Evolutionary conservation across 768 basidiomycete genomes (phyloP), one percentile per base, ranked within the genome.

Genomic region (Termitomyces sp.): DNA sequence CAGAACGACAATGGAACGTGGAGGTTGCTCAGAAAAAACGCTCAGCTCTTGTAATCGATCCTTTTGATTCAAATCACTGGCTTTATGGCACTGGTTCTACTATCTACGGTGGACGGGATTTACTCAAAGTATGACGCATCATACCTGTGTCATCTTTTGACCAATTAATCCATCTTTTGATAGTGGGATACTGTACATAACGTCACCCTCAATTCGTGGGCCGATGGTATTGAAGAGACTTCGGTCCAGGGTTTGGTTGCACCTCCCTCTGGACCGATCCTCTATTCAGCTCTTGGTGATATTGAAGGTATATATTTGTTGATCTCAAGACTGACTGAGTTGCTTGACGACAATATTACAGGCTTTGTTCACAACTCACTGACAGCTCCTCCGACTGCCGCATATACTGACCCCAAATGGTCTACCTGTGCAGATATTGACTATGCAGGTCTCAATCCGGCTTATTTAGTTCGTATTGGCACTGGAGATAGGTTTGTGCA

Each of bases 21-120:
- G 33, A 48, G 28, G 44, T 38, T 54, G 20, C 58, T 47, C n/a
- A 48, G 50, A 3, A 9, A 43, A 45, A 10, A n/a, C 26, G 12
- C 33, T 20, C 57, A 82, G 78, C 77, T 28, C 67, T 86, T 47
- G 74, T 70, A 22, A 86, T 87, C 48, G 80, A 88, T 67, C 86
- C 85, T 0, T 84, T 86, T 63, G 81, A 88, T 65, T 84, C 82
- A 1, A 80, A 87, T 64, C 85, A 87, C 66, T 85, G 83, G 81
- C 69, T 87, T 20, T 86, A 86, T 66, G 85, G 86, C n/a, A 88
- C 86, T 16, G 86, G 86, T 28, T 77, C 73, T 14, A 87, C 86
- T 4, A 76, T 88, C 40, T 80, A 83, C 45, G 85, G 85, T 9
- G 81, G 84, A 6, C 79, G 75, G 52, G 80, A 85, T 59, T 69